Percentiles rank a stretch among this genome's conserved stretches.
phyloP scores from a whole-genome alignment of 129 eudicot genomes.

The Artemisia tridentata region DNA sequence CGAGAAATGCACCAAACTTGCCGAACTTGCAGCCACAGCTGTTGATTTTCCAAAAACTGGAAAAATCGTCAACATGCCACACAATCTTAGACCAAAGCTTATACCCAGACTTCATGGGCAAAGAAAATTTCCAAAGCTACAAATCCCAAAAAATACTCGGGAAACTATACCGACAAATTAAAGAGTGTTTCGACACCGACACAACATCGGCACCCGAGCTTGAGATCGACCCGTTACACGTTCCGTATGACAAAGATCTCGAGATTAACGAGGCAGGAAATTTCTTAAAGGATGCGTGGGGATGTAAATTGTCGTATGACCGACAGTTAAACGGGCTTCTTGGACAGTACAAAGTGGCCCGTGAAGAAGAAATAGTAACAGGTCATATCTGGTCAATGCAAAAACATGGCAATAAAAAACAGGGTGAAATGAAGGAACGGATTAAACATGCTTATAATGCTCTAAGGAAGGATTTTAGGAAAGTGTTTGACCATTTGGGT shows the following conservation, averaged over 20 bases:
- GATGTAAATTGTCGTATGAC: constrained; percentile 26
- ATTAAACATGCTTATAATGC: constrained; percentile 14
- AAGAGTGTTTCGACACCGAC: constrained; percentile 31
- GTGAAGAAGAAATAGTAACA: constrained; percentile 14
- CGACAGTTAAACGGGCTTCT: constrained; percentile 12
- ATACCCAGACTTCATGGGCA: constrained; percentile 78
- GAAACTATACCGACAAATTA: constrained; percentile 48
- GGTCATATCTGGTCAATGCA: constrained; percentile 10
- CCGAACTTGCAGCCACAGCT: constrained; percentile 26
- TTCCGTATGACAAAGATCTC: constrained; percentile 48
- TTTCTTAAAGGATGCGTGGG: constrained; percentile 58
- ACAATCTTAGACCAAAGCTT: constrained; percentile 46
- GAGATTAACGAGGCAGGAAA: constrained; percentile 39
- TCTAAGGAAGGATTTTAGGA: constrained; percentile 8
- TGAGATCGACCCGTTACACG: constrained; percentile 16
- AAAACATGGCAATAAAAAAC: constrained; percentile 5
- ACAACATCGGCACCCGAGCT: constrained; percentile 6
- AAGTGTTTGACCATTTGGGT: constrained; percentile 14
- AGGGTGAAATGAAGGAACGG: neutral
- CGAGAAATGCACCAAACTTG: constrained; percentile 11
- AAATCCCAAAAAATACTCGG: constrained; percentile 51
- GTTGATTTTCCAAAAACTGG: constrained; percentile 84
- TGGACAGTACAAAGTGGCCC: constrained; percentile 21
- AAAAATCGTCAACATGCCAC: constrained; percentile 47
- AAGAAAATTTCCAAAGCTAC: constrained; percentile 50